These are phyloP conservation scores for Diplosphaera chodatii DNA, from an alignment of 139 green algal species.

Conservation along the genomic window DNA sequence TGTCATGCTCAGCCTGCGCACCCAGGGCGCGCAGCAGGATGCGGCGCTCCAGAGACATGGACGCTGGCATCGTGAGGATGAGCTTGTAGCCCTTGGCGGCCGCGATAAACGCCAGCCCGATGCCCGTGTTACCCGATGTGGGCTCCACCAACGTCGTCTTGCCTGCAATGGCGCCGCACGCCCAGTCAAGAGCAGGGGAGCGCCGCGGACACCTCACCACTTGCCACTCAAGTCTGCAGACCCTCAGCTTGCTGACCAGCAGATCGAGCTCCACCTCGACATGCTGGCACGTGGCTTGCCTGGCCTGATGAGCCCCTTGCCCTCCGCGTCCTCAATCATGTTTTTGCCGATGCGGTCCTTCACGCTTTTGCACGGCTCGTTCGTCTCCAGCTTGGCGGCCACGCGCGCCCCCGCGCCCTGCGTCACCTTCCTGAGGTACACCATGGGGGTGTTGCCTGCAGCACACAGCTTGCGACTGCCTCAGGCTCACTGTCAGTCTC, in stretches of 20 bases:
- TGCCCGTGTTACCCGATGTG: conserved; percentile 94
- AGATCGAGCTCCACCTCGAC: too few species aligned
- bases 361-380: conserved; percentile 38
- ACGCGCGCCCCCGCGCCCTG: conserved; percentile 29
- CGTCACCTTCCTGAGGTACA: conserved; percentile 79
- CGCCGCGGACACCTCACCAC: too few species aligned
- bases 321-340: conserved; percentile 86
- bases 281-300: too few species aligned
- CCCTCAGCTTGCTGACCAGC: too few species aligned
- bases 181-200: too few species aligned
- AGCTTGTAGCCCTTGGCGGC: conserved; percentile 92
- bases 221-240: too few species aligned
- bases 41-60: conserved; percentile 93
- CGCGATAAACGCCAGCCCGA: conserved; percentile 94
- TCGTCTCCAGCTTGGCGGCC: conserved; percentile 29
- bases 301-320: conserved; percentile 60
- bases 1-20: too few species aligned
- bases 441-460: conserved; percentile 91
- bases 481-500: too few species aligned
- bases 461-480: too few species aligned
- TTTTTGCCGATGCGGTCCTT: conserved; percentile 76
- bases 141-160: conserved; percentile 81
- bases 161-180: too few species aligned
- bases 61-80: conserved; percentile 97
- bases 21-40: conserved; percentile 89